Evolutionary conservation across 164 flowering plant genomes (phyloP).

Genomic region (Liriodendron chinense): DNA sequence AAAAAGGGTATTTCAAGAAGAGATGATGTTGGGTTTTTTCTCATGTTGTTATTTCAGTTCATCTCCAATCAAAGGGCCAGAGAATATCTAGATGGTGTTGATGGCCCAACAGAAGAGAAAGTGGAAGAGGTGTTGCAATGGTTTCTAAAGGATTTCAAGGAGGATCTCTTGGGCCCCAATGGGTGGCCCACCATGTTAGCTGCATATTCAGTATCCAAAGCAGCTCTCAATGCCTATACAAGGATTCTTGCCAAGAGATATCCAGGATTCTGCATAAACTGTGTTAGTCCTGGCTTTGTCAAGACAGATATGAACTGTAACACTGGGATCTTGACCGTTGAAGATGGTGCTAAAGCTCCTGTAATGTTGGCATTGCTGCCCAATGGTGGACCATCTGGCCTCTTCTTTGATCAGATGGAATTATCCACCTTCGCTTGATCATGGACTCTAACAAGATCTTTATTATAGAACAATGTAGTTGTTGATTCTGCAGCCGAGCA

Average conservation of each 20-base stretch:
- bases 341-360: conserved; percentile 40
- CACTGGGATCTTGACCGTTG: conserved; percentile 25
- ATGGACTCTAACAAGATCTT: too few species aligned
- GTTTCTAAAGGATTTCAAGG: conserved; percentile 34
- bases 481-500: too few species aligned
- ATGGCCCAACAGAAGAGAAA: conserved; percentile 32
- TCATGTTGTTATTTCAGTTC: neutral
- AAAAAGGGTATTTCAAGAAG: too few species aligned
- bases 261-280: conserved; percentile 31
- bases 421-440: conserved; percentile 6
- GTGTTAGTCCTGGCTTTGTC: conserved; percentile 41
- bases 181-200: conserved; percentile 35
- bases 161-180: conserved; percentile 23
- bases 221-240: conserved; percentile 47
- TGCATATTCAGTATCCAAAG: conserved; percentile 40
- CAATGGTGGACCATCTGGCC: conserved; percentile 40
- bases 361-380: conserved; percentile 43
- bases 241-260: conserved; percentile 41
- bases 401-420: conserved; percentile 28
- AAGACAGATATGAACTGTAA: conserved; percentile 34
- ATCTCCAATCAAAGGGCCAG: conserved; percentile 3
- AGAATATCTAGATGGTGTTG: neutral
- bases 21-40: neutral
- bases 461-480: too few species aligned
- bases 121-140: conserved; percentile 33